Evolutionary conservation across 2,329 filamentous ascomycete species (phyloP), one percentile per base, ranked within the genome.

Genomic region (Onygenales sp.): DNA sequence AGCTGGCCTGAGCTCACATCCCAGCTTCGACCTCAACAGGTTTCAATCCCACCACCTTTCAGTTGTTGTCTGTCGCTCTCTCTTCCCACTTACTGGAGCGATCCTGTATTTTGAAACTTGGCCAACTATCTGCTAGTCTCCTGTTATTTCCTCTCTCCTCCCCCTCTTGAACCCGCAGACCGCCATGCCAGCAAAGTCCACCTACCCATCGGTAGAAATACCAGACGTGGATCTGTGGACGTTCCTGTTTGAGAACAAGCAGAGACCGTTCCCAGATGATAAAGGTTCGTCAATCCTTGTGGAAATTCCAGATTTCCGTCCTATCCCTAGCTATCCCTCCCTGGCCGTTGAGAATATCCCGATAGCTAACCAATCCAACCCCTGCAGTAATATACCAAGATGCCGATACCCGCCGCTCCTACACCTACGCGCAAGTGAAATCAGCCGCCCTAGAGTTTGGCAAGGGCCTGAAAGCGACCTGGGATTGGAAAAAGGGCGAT

Each of bases 401-500:
- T 70, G 80, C 82, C 55, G 83, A 87, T 57, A 87, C 87, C 2
- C 76, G 78, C 51, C 75, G 81, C 21, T 72, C 74, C 36, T 89
- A 95, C 70, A 94, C 84, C 45, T 91, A 82, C 67, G 76, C 76
- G 34, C 77, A 88, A 57, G 72, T 88, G 53, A 84, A 81, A 61
- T 74, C 75, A 56, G 75, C 81, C 13, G 85, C 88, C 1, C 70
- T 83, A 40, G 79, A 83, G n/a, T 94, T 96, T 60, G 91, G 88
- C 49, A 83, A 85, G 58, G 91, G 88, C 0, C 77, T 97, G 17
- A 84, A 83, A 63, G 80, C 85, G 31, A 70, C 77, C 21, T 92
- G 85, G 79, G 78, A 83, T 49, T 95, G 90, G 86, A 77, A 83
- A 61, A 90, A 86, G 65, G 87, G 87, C 62, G 88, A 96, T 66